A percentile compares a stretch with the other conserved stretches of the same genome.
These are phyloP conservation scores for Cryomyces minteri DNA, from an alignment of 495 filamentous ascomycete species.

Conservation along the genomic window DNA sequence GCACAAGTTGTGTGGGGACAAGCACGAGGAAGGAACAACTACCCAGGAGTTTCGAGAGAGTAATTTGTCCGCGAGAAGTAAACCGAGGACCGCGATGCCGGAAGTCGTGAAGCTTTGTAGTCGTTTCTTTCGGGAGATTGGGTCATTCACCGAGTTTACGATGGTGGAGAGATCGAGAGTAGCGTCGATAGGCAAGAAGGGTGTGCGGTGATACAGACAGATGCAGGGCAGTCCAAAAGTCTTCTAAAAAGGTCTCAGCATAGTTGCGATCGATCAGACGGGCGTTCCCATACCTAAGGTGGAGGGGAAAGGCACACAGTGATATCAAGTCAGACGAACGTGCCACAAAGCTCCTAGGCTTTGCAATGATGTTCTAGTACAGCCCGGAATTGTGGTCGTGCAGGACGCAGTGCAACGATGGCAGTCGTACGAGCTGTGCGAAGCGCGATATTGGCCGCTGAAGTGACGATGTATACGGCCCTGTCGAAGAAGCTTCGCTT, in stretches of 20 bases:
- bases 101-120: no score
- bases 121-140: no score
- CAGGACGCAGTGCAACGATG: constrained; percentile 9
- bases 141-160: no score
- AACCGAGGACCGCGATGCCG: no score
- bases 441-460: background rate
- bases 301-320: background rate
- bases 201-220: background rate
- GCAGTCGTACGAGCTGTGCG: constrained; percentile 3
- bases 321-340: background rate
- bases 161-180: no score
- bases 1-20: no score
- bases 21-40: no score
- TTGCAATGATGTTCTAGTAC: background rate
- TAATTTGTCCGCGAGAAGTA: no score
- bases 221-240: constrained; percentile 1
- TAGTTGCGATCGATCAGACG: background rate
- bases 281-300: constrained; percentile 3
- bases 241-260: constrained; percentile 2
- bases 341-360: background rate
- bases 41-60: no score
- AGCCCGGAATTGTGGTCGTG: constrained; percentile 7
- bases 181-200: no score
- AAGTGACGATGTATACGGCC: background rate
- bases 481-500: background rate